A percentile compares a stretch with the other conserved stretches of the same genome.
Conservation (phyloP, 2,329 filamentous ascomycete genomes). For the Dactylonectria macrodidyma region DNA sequence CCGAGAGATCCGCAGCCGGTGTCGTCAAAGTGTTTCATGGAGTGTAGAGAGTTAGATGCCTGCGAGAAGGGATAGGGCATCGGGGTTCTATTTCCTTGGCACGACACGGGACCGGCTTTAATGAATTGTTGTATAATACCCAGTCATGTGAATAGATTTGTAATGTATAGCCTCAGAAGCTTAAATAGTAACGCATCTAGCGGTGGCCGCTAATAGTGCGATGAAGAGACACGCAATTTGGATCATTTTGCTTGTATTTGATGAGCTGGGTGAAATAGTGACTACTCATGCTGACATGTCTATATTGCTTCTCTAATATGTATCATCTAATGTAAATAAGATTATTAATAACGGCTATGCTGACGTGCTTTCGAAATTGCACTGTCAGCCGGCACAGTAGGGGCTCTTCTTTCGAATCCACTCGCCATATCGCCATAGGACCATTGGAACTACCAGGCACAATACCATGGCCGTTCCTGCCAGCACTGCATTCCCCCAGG, state of each 20-base stretch:
- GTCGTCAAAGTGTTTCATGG: slow-evolving; percentile 48
- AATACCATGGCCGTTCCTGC: slow-evolving; percentile 46
- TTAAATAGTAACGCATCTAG: neutral
- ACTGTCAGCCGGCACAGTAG: slow-evolving; percentile 36
- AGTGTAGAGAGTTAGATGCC: slow-evolving; percentile 35
- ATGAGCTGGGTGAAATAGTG: neutral
- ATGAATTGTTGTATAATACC: slow-evolving; percentile 15
- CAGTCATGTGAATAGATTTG: slow-evolving; percentile 1
- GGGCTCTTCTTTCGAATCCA: slow-evolving; percentile 39
- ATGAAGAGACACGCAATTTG: neutral
- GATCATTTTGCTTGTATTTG: neutral
- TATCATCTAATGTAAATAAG: neutral
- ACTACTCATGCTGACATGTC: neutral
- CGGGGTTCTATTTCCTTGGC: neutral
- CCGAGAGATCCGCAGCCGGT: slow-evolving; percentile 45
- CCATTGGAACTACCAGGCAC: slow-evolving; percentile 35
- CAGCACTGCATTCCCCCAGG: slow-evolving; percentile 59
- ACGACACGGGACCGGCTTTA: slow-evolving; percentile 4
- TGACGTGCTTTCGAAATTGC: neutral
- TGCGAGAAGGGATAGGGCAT: neutral
- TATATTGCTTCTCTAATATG: neutral
- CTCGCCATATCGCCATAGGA: slow-evolving; percentile 41
- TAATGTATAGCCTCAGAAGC: slow-evolving; percentile 10
- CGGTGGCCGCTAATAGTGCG: neutral
- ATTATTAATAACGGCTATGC: neutral